Evolutionary conservation across 164 flowering plant genomes (phyloP).

Genomic region (Taxillus chinensis): DNA sequence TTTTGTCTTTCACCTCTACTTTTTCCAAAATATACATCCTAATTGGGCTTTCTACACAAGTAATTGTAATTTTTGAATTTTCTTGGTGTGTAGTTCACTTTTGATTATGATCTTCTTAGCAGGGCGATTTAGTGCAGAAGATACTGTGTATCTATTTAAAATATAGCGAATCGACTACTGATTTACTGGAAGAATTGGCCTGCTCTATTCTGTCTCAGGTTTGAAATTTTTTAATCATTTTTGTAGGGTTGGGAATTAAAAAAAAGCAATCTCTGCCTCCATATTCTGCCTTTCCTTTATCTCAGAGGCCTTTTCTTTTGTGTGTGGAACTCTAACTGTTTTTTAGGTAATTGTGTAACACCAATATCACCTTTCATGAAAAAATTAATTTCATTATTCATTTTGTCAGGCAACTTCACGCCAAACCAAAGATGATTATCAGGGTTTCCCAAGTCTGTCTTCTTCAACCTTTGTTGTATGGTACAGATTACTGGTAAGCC

Average conservation of each 20-base stretch:
- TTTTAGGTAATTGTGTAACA: no score
- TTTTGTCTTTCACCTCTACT: slow-evolving; percentile 2
- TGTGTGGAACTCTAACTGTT: no score
- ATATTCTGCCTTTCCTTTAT: neutral
- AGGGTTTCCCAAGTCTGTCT: slow-evolving; percentile 51
- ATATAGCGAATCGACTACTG: slow-evolving; percentile 43
- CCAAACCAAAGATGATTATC: slow-evolving; percentile 27
- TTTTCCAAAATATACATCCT: neutral
- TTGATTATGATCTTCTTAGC: slow-evolving; percentile 4
- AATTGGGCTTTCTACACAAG: no score
- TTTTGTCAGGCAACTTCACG: slow-evolving; percentile 33
- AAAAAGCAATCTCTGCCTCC: no score
- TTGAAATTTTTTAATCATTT: slow-evolving; percentile 1
- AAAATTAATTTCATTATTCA: neutral
- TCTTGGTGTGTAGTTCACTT: neutral
- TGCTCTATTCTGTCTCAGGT: slow-evolving; percentile 70
- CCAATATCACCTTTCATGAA: neutral
- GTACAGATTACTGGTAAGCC: slow-evolving; percentile 65
- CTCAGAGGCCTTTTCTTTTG: no score
- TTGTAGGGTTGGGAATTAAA: neutral
- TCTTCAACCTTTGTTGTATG: slow-evolving; percentile 51
- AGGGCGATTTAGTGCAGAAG: slow-evolving; percentile 67
- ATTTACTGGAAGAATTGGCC: slow-evolving; percentile 55
- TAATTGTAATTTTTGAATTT: neutral
- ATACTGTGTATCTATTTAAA: slow-evolving; percentile 52